Evolutionary conservation across 2,329 filamentous ascomycete genomes (phyloP).

Genomic region (Leptoxyphium fumago): DNA sequence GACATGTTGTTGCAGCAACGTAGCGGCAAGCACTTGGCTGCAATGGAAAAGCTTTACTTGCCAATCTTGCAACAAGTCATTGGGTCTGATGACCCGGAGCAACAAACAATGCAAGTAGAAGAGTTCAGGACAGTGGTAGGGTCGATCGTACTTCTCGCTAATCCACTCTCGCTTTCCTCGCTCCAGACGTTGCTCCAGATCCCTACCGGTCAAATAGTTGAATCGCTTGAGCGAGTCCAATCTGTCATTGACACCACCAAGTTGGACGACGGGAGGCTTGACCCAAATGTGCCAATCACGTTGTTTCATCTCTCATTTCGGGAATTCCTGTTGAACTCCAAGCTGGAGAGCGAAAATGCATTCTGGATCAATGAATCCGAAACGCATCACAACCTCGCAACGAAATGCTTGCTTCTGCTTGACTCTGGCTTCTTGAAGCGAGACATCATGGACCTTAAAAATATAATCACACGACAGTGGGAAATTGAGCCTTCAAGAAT

Average conservation of each 20-base stretch:
- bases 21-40: background rate
- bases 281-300: constrained; percentile 8
- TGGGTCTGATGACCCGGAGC: background rate
- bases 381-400: constrained; percentile 5
- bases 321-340: constrained; percentile 13
- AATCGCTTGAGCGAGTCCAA: constrained; percentile 8
- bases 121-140: constrained; percentile 9
- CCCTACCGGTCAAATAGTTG: constrained; percentile 2
- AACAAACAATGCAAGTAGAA: background rate
- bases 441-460: too few species aligned
- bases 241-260: constrained; percentile 12
- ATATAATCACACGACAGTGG: too few species aligned
- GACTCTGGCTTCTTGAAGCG: background rate
- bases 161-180: constrained; percentile 8
- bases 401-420: constrained; percentile 6
- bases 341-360: background rate
- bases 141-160: constrained; percentile 8
- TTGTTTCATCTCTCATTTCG: constrained; percentile 16
- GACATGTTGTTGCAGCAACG: background rate
- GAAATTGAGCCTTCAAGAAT: background rate
- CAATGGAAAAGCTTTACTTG: constrained; percentile 1
- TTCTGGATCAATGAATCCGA: constrained; percentile 8
- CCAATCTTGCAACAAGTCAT: constrained; percentile 1
- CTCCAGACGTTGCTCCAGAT: constrained; percentile 9
- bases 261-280: background rate